A percentile compares a stretch with the other conserved stretches of the same genome.
phyloP scores from a whole-genome alignment of 2,329 filamentous ascomycete genomes.

The Aspergillus niger region DNA sequence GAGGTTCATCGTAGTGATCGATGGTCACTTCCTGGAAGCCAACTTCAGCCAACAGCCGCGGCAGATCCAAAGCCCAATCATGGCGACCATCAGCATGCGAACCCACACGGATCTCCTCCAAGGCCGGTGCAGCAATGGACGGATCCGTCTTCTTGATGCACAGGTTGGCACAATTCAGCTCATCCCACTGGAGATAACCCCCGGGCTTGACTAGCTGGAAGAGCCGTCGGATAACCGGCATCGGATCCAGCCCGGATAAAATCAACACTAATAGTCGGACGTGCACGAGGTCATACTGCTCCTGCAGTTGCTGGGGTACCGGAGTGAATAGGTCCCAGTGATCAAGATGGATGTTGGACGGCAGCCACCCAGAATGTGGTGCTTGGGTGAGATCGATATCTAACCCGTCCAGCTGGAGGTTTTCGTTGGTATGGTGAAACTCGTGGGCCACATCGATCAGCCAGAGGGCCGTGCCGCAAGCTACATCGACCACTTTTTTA shows the following conservation, averaged over 20 bases:
- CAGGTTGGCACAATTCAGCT: slow-evolving; percentile 26
- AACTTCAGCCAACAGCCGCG: slow-evolving; percentile 12
- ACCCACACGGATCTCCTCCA: slow-evolving; percentile 20
- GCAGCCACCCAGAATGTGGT: slow-evolving; percentile 26
- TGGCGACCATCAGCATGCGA: slow-evolving; percentile 24
- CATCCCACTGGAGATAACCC: slow-evolving; percentile 35
- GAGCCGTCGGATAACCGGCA: slow-evolving; percentile 22
- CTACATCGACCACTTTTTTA: slow-evolving; percentile 28
- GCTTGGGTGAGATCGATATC: slow-evolving; percentile 28
- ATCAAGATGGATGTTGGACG: slow-evolving; percentile 11
- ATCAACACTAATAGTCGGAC: slow-evolving; percentile 17
- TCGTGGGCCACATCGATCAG: slow-evolving; percentile 27
- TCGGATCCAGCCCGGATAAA: slow-evolving; percentile 15
- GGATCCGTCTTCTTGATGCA: slow-evolving; percentile 17
- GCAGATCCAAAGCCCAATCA: slow-evolving; percentile 24
- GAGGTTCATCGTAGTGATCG: slow-evolving; percentile 16
- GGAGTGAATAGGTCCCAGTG: slow-evolving; percentile 28
- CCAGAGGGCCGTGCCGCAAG: slow-evolving; percentile 33
- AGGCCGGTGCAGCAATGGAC: slow-evolving; percentile 11
- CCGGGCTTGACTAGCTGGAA: slow-evolving; percentile 30
- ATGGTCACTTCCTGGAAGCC: slow-evolving; percentile 20
- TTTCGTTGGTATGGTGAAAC: slow-evolving; percentile 15
- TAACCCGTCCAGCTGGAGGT: slow-evolving; percentile 25
- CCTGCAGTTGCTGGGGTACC: slow-evolving; percentile 20
- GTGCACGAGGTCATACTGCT: slow-evolving; percentile 28